A percentile compares a stretch with the other conserved stretches of the same genome.
Evolutionary conservation across 2,329 filamentous ascomycete genomes (phyloP).

Genomic region (Xylogone sp.): DNA sequence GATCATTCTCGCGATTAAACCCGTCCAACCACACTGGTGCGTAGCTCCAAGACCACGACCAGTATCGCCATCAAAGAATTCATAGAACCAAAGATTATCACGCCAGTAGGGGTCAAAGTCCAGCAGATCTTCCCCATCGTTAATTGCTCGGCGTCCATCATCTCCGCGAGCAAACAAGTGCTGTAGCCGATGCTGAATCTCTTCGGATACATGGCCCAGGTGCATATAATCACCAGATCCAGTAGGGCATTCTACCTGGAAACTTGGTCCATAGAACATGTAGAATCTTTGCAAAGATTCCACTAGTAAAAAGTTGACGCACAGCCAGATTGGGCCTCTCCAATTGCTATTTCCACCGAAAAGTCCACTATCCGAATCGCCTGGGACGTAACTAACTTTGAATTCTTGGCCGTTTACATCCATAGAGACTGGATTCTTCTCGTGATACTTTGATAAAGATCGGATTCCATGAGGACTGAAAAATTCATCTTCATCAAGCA

Average conservation of each 20-base stretch:
- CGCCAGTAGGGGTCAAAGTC: constrained; percentile 94
- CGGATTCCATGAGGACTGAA: constrained; percentile 86
- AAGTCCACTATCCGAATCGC: constrained; percentile 92
- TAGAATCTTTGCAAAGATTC: constrained; percentile 94
- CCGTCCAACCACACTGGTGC: constrained; percentile 96
- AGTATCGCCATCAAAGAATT: constrained; percentile 93
- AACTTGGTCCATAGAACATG: constrained; percentile 86
- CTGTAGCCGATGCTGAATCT: constrained; percentile 90
- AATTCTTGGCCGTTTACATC: constrained; percentile 90
- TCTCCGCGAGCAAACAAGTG: constrained; percentile 84
- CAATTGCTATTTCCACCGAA: constrained; percentile 98
- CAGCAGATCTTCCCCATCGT: constrained; percentile 76
- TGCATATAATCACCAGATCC: constrained; percentile 95
- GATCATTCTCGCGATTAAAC: constrained; percentile 92
- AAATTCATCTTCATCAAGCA: constrained; percentile 94
- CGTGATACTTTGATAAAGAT: constrained; percentile 87
- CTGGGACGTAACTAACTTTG: constrained; percentile 83
- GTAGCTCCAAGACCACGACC: constrained; percentile 87
- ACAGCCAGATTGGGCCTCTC: constrained; percentile 93
- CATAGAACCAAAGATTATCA: constrained; percentile 92
- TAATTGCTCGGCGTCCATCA: constrained; percentile 83
- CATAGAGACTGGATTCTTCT: constrained; percentile 89
- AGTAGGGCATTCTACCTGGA: constrained; percentile 90
- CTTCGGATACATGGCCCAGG: constrained; percentile 88
- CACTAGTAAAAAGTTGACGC: constrained; percentile 91